Evolutionary conservation across 1,284 basidiomycete genomes (phyloP).

Genomic region (Volvariella surrecta): DNA sequence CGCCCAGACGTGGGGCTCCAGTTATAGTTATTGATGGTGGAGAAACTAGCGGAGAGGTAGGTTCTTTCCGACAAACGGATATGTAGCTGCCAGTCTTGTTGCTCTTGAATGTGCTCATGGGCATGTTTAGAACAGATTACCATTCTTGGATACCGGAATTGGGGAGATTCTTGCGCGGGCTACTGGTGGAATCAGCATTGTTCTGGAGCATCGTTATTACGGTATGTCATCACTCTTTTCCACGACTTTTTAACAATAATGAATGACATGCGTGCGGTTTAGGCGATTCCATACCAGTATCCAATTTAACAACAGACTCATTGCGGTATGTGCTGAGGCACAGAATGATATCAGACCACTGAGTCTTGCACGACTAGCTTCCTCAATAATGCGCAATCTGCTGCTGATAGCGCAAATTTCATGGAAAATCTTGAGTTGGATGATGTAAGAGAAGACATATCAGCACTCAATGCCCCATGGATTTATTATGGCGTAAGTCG

Average conservation of each 20-base stretch:
- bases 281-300: constrained; percentile 79
- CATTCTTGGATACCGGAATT: constrained; percentile 78
- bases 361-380: constrained; percentile 38
- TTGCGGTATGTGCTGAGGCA: constrained; percentile 40
- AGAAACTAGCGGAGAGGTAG: constrained; percentile 67
- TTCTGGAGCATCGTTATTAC: constrained; percentile 88
- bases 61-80: neutral
- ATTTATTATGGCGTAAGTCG: constrained; percentile 82
- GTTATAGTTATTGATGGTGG: constrained; percentile 81
- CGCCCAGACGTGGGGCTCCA: constrained; percentile 60
- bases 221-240: constrained; percentile 28
- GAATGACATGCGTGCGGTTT: too few species aligned
- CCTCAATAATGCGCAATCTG: constrained; percentile 83
- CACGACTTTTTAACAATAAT: constrained; percentile 10
- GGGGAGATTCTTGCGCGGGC: constrained; percentile 77
- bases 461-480: constrained; percentile 72
- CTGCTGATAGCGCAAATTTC: constrained; percentile 91
- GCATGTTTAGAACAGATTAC: constrained; percentile 39
- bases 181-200: constrained; percentile 80
- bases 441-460: constrained; percentile 63
- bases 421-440: constrained; percentile 75
- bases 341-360: neutral
- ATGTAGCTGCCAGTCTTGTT: constrained; percentile 5
- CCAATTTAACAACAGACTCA: constrained; percentile 74
- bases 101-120: neutral